Evolutionary conservation across 768 basidiomycete species (phyloP), one percentile per base, ranked within the genome.

Genomic region (Collybia nuda): DNA sequence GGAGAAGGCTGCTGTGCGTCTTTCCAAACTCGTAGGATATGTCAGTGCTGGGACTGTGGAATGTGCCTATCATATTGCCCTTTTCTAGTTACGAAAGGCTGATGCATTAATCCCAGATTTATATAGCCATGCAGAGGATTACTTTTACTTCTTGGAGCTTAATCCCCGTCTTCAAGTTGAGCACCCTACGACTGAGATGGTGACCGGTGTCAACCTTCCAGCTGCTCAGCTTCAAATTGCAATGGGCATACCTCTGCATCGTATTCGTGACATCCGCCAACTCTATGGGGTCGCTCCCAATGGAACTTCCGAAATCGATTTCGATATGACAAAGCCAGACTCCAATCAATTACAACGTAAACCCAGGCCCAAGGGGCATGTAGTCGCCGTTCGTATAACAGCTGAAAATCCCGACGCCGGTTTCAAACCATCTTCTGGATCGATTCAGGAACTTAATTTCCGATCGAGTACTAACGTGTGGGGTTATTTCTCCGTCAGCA

Each of bases 161-260:
- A 99, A 99, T 69, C 97, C 97, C 40, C 95, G 97, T 80, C 87
- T 99, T 18, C 97, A 99, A 74, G 97, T 99, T 62, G 97, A 99
- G 74, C 97, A 99, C 68, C 97, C 97, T 8, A 99, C 97, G 9
- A 99, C 97, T 18, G 97, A 99, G 70, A 99, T 98, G 93, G 97
- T 98, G n/a, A 86, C 90, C 3, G 97, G 97, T 8, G 96, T 98
- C 72, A 97, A 98, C 69, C 82, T 99, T 45, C 97, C 97, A 21
- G 94, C 95, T 48, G 91, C 97, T 9, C 97, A 99, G 66, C 82
- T 98, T 41, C 96, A 98, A 67, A 77, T 99, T 56, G 93, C 97
- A 22, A 99, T 99, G 97, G 97, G 97, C 73, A 79, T 98, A 50
- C 94, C 97, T 39, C 78, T 99, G 44, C 91, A 97, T 68, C 86